Conservation (phyloP, 208 protist species). For the Acanthamoeba rhysodes region DNA sequence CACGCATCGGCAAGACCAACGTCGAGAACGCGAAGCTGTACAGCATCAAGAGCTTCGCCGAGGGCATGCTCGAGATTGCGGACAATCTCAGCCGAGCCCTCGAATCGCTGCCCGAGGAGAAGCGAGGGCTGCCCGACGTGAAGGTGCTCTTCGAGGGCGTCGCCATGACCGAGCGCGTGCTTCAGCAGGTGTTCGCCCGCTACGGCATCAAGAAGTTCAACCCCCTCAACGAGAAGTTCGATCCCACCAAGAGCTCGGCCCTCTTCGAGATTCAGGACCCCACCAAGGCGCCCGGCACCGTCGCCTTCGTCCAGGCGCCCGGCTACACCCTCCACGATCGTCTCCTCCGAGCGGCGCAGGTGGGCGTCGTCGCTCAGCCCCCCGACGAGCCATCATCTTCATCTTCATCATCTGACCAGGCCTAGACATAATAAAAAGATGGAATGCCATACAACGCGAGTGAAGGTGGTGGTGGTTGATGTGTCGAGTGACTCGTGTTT, state of each 20-base stretch:
- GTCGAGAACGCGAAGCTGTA: conserved; percentile 71
- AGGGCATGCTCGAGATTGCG: conserved; percentile 82
- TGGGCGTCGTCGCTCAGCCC: conserved; percentile 81
- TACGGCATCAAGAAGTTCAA: conserved; percentile 77
- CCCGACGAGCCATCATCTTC: background rate
- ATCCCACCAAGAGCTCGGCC: conserved; percentile 81
- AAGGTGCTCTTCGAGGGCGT: conserved; percentile 76
- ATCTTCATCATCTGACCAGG: background rate
- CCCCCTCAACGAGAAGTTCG: conserved; percentile 79
- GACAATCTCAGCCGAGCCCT: conserved; percentile 82
- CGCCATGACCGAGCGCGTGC: conserved; percentile 68
- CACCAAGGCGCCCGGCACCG: conserved; percentile 80
- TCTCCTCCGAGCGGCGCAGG: conserved; percentile 81
- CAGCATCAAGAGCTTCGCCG: conserved; percentile 78
- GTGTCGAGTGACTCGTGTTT: no score
- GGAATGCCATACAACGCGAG: background rate
- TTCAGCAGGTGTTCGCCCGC: conserved; percentile 62
- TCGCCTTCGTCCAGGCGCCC: conserved; percentile 72
- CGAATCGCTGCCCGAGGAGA: conserved; percentile 66
- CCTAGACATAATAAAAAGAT: background rate
- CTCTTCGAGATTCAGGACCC: conserved; percentile 83
- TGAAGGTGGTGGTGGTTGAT: background rate
- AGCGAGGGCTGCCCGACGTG: conserved; percentile 17
- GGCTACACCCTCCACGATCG: conserved; percentile 85
- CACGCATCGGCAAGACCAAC: conserved; percentile 42